Evolutionary conservation across 208 protist genomes (phyloP).

Genomic region (Trypanosoma melophagium): DNA sequence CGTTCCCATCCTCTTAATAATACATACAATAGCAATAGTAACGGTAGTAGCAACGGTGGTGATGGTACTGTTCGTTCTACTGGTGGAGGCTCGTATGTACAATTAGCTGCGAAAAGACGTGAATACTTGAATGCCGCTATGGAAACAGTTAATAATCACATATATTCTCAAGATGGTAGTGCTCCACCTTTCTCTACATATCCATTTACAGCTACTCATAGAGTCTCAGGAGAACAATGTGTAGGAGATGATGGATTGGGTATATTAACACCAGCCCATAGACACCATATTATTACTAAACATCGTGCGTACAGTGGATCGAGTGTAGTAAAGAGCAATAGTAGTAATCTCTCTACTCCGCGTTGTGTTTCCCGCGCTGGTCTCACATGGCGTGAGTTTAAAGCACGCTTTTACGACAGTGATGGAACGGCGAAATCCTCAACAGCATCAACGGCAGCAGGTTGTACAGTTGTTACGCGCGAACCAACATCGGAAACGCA

Average conservation of each 20-base stretch:
- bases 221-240: not conserved
- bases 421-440: not conserved
- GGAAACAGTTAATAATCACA: not conserved
- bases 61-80: not conserved
- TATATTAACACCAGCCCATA: not conserved
- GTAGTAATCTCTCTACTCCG: not conserved
- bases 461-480: not conserved
- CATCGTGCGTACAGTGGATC: not conserved
- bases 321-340: not conserved
- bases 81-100: conserved; percentile 13
- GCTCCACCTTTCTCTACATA: not conserved
- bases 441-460: not conserved
- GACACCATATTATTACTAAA: too few relatives aligned
- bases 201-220: not conserved
- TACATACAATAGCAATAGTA: not conserved
- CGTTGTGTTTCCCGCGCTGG: not conserved
- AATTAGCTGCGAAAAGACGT: conserved; percentile 15
- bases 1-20: not conserved
- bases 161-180: not conserved
- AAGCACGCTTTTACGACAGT: conserved; percentile 17
- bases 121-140: conserved; percentile 3
- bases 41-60: not conserved
- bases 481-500: not conserved
- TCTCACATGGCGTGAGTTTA: conserved; percentile 24
- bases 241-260: not conserved